Percentiles rank a stretch among this genome's conserved stretches.
phyloP scores from a whole-genome alignment of 352 stramenopile species.

The Globisporangium barbulae region DNA sequence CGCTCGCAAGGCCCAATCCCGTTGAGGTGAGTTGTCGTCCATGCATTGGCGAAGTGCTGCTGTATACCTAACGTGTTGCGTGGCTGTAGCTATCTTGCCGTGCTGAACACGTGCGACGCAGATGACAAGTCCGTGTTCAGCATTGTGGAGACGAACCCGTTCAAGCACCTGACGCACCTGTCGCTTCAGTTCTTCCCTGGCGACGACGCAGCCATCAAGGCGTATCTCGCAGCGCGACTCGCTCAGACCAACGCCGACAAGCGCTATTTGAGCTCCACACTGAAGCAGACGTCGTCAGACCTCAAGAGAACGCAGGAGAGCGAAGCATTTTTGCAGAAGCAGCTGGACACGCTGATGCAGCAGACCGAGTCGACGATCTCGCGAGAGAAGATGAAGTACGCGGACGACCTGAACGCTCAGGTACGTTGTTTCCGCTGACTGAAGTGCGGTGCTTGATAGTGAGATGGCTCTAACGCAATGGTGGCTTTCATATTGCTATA shows the following conservation, averaged over 20 bases:
- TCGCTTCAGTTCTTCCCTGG: conserved; percentile 84
- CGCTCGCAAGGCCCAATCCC: conserved; percentile 68
- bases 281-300: conserved; percentile 46
- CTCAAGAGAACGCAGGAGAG: conserved; percentile 38
- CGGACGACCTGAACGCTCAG: conserved; percentile 57
- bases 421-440: not conserved
- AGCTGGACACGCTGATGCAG: conserved; percentile 47
- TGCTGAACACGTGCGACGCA: conserved; percentile 69
- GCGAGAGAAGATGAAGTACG: conserved; percentile 64
- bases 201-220: conserved; percentile 88
- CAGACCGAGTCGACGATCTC: conserved; percentile 59
- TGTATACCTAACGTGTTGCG: not conserved
- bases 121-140: conserved; percentile 81
- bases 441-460: too few species aligned
- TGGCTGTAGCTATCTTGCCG: conserved; percentile 65
- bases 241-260: conserved; percentile 72
- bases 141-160: conserved; percentile 93
- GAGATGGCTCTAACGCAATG: too few species aligned
- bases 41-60: not conserved
- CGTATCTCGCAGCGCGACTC: conserved; percentile 88
- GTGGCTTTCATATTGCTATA: too few species aligned
- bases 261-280: conserved; percentile 28
- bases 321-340: conserved; percentile 42
- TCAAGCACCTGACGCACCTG: conserved; percentile 94
- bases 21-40: conserved; percentile 36